Conservation (phyloP, 768 basidiomycete genomes). For the Dacryopinax primogenitus region DNA sequence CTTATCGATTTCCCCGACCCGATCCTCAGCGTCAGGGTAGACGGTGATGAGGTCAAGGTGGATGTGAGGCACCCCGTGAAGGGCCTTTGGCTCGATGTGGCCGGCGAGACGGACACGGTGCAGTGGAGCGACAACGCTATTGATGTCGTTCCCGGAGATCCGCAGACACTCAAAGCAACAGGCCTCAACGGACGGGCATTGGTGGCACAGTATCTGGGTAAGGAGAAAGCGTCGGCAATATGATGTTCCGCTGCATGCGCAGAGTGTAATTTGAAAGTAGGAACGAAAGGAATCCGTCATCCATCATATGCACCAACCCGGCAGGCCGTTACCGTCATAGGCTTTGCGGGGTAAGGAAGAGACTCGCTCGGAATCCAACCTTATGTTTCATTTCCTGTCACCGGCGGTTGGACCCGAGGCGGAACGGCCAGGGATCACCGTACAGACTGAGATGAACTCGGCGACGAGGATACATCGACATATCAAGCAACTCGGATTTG, state of each 20-base stretch:
- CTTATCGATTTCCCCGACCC: constrained; percentile 26
- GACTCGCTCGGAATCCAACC: background rate
- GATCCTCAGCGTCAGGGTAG: constrained; percentile 12
- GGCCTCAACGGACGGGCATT: constrained; percentile 16
- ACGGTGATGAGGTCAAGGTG: constrained; percentile 16
- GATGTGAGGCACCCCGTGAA: constrained; percentile 20
- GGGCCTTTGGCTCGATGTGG: constrained; percentile 21
- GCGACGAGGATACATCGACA: background rate
- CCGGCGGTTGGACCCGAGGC: background rate
- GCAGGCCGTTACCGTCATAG: background rate
- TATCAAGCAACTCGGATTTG: background rate
- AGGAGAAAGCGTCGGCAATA: constrained; percentile 13
- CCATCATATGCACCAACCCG: background rate
- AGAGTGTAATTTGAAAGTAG: too few relatives aligned
- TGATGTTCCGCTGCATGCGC: too few relatives aligned
- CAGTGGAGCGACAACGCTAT: constrained; percentile 24
- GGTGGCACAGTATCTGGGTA: constrained; percentile 18
- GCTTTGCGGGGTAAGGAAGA: background rate
- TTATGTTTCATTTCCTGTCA: background rate
- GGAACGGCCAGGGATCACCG: constrained; percentile 2
- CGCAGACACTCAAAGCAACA: constrained; percentile 14
- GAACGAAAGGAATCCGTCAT: too few relatives aligned
- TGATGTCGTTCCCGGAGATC: constrained; percentile 22
- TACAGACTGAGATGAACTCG: background rate
- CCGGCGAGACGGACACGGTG: constrained; percentile 19